A percentile compares a stretch with the other conserved stretches of the same genome.
These are phyloP conservation scores for Podospora appendiculata DNA, from an alignment of 495 filamentous ascomycete genomes.

Conservation along the genomic window DNA sequence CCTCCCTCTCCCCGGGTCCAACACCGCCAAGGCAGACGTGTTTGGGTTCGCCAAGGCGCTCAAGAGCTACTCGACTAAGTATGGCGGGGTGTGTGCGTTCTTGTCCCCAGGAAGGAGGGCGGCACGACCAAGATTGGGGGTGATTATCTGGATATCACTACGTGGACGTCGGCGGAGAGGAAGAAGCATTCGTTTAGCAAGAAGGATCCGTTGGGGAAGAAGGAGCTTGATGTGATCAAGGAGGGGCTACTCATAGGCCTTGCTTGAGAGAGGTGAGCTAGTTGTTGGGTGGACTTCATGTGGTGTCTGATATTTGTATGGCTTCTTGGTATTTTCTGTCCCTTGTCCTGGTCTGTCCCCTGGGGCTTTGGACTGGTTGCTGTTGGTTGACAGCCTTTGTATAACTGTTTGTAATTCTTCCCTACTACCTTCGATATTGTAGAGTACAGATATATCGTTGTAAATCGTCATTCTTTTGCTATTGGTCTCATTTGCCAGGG, in stretches of 20 bases:
- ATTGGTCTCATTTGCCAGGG: no score
- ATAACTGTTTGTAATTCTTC: no score
- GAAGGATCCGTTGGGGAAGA: conserved; percentile 23
- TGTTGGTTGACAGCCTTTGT: no score
- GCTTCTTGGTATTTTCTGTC: no score
- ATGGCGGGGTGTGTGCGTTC: conserved; percentile 1
- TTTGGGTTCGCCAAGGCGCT: conserved; percentile 8
- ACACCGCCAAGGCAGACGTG: conserved; percentile 12
- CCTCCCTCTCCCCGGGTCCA: conserved; percentile 7
- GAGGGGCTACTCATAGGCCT: conserved; percentile 17
- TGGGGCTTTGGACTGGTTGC: no score
- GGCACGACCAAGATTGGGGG: conserved; percentile 20
- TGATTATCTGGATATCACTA: conserved; percentile 27
- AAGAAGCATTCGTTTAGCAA: conserved; percentile 9
- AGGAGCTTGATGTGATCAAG: conserved; percentile 22
- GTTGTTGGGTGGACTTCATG: no score
- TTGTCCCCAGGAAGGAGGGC: not conserved
- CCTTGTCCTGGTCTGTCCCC: no score
- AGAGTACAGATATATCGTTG: no score
- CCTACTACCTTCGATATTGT: no score
- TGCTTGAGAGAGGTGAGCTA: no score
- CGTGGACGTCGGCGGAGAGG: conserved; percentile 20
- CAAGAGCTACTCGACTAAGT: conserved; percentile 8
- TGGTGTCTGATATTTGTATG: no score
- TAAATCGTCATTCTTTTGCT: no score